Conservation (phyloP, 2,329 filamentous ascomycete species). For the Fusarium xylarioides region DNA sequence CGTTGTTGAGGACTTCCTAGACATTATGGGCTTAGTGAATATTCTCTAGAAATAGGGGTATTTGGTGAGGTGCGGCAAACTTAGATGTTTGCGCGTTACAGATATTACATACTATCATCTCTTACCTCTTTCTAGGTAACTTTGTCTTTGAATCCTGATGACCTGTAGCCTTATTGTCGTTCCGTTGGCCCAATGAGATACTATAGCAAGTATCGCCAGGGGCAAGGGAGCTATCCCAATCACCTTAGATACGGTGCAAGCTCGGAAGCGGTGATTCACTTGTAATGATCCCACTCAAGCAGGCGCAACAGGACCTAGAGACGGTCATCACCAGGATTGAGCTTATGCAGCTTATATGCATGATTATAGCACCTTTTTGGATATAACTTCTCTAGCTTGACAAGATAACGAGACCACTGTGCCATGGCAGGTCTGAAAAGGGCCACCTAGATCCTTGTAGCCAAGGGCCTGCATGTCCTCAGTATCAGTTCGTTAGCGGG, state of each 20-base stretch:
- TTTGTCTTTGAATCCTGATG: too few relatives aligned
- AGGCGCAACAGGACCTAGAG: constrained; percentile 34
- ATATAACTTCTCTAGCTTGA: too few relatives aligned
- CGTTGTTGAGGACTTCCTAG: not conserved
- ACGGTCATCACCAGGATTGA: constrained; percentile 39
- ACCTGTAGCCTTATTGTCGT: not conserved
- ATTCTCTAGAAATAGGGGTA: not conserved
- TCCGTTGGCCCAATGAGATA: not conserved
- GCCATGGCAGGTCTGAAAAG: too few relatives aligned
- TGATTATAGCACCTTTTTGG: too few relatives aligned
- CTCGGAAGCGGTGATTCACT: constrained; percentile 31
- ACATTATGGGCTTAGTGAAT: not conserved
- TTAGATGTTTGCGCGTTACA: not conserved
- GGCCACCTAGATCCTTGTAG: too few relatives aligned
- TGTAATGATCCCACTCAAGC: constrained; percentile 28
- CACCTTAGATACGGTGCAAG: not conserved
- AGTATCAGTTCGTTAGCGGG: too few relatives aligned
- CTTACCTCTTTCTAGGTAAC: not conserved
- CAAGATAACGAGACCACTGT: too few relatives aligned
- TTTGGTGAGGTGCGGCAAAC: not conserved
- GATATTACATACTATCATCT: not conserved
- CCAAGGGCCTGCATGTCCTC: too few relatives aligned
- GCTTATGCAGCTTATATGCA: too few relatives aligned
- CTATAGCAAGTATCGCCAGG: not conserved
- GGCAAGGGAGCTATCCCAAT: not conserved